Evolutionary conservation across 495 filamentous ascomycete genomes (phyloP), one percentile per base, ranked within the genome.

Genomic region (Daldinia caldariorum): DNA sequence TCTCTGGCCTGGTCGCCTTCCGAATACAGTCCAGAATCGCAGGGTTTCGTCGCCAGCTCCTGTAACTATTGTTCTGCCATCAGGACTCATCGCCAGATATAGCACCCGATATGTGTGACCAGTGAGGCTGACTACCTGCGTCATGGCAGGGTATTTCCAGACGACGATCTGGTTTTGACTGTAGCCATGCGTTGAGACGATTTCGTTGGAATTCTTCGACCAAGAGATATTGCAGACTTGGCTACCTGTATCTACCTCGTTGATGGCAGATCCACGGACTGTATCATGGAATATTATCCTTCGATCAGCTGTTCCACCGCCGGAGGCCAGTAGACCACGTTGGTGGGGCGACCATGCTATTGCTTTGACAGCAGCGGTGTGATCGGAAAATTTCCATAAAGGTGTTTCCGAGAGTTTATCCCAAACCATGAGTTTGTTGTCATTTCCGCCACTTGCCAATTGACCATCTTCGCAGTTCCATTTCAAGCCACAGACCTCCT

Each of bases 311-410:
- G 95, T 99, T 72, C 95, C 95, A 61, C 95, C 95, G 43, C 95
- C 95, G 9, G 92, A 97, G n/a, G 95, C 96, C 20, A 99, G 87
- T 1, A 97, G 88, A 51, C 94, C 91, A 47, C 91, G 90, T 70
- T 98, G 95, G 78, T 99, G 95, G 18, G 95, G 95, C 29, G 92
- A 97, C 95, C 95, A 99, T n/a, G 95, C 91, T 68, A 99, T 97
- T 9, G 95, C 95, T 77, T 99, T 99, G 54, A 99, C 95, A 7
- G 95, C 95, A 4, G 95, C 95, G 22, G 88, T 94, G 76, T 99
- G 95, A 56, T 97, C 93, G 16, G 89, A 90, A 74, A 97, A 98
- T 63, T 94, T 94, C 83, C 90, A 97, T 6, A 94, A 83, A 4
- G 95, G 95, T 6, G 92, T 90, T 63, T 94, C 90, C 37, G 86